Percentiles rank a stretch among this genome's conserved stretches.
phyloP scores from a whole-genome alignment of 139 green algal genomes.

The Pleodorina starrii region DNA sequence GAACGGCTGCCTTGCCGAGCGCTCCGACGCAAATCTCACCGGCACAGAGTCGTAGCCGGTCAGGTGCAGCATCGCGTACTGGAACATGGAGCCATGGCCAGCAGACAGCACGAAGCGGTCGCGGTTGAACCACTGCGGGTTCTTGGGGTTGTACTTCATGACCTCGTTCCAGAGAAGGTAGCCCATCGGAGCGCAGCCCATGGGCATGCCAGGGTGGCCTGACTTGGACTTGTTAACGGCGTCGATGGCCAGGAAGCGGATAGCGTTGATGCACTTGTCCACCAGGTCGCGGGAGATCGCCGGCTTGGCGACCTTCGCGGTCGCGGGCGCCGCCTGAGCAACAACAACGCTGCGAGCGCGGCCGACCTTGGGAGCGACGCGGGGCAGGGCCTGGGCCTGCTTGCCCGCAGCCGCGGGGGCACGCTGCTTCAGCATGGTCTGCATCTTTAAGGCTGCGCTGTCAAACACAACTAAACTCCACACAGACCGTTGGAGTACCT shows the following conservation, averaged over 20 bases:
- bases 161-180: constrained; percentile 97
- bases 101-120: constrained; percentile 99
- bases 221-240: constrained; percentile 91
- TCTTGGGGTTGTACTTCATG: constrained; percentile 97
- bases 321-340: constrained; percentile 40
- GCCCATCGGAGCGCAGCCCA: constrained; percentile 97
- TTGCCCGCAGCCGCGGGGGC: constrained; percentile 18
- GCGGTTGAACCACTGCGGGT: constrained; percentile 95
- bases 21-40: too few relatives aligned
- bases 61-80: constrained; percentile 98
- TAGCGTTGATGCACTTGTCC: constrained; percentile 86
- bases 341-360: constrained; percentile 9
- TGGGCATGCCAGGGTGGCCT: constrained; percentile 96
- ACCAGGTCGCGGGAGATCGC: constrained; percentile 56
- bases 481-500: background rate
- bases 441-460: constrained; percentile 49
- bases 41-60: constrained; percentile 92
- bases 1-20: too few relatives aligned
- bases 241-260: constrained; percentile 94
- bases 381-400: constrained; percentile 33
- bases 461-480: constrained; percentile 18
- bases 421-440: constrained; percentile 59
- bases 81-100: constrained; percentile 99
- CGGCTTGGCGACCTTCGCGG: constrained; percentile 40
- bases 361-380: constrained; percentile 1